Conservation (phyloP, 2,329 filamentous ascomycete genomes). For the Didymella pomorum region DNA sequence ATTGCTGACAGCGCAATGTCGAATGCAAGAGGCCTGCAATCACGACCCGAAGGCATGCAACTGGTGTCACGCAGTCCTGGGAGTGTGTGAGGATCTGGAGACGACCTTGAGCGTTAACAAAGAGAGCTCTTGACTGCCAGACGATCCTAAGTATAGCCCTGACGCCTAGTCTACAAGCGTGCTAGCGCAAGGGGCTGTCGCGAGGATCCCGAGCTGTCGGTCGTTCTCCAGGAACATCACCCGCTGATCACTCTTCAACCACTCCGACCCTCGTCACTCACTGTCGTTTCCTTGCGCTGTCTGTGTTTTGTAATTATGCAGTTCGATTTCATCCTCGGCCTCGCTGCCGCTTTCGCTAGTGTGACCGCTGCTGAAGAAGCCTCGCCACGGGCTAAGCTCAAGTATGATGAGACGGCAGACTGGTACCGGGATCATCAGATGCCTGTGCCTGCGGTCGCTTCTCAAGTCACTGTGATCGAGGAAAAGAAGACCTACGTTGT, state of each 20-base stretch:
- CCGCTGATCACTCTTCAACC: constrained; percentile 4
- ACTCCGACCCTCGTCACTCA: constrained; percentile 17
- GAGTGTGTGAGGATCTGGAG: not conserved
- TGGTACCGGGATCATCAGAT: constrained; percentile 12
- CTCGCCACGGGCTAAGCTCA: constrained; percentile 6
- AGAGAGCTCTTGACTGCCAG: not conserved
- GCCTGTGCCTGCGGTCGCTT: constrained; percentile 15
- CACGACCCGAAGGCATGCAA: not conserved
- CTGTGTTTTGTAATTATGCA: constrained; percentile 26
- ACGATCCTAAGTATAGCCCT: constrained; percentile 6
- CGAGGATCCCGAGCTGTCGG: constrained; percentile 1
- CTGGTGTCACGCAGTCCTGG: not conserved
- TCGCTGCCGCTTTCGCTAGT: constrained; percentile 19
- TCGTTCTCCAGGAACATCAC: constrained; percentile 10
- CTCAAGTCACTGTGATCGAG: constrained; percentile 30
- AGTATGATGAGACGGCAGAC: constrained; percentile 29
- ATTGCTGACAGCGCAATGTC: not conserved
- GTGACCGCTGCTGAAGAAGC: constrained; percentile 9
- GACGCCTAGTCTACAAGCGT: not conserved
- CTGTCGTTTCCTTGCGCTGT: constrained; percentile 20
- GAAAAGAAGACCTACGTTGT: constrained; percentile 37
- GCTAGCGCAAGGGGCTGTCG: constrained; percentile 13
- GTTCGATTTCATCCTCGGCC: constrained; percentile 17
- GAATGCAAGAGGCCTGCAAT: not conserved
- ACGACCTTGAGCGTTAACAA: not conserved